These are phyloP conservation scores for Ustilaginoidea virens DNA, from an alignment of 2,329 filamentous ascomycete genomes.

Conservation along the genomic window DNA sequence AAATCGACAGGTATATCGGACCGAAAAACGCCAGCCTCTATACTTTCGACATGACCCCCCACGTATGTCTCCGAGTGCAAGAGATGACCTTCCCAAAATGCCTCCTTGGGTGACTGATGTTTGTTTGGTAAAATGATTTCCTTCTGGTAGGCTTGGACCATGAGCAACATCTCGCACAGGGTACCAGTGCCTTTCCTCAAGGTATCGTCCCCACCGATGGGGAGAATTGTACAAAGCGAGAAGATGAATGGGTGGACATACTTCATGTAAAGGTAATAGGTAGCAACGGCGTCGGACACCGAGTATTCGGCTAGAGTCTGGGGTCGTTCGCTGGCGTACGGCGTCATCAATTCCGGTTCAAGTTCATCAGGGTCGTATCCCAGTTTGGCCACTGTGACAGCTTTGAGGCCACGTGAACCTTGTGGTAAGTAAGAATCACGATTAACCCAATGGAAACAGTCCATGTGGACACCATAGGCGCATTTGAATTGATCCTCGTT, in stretches of 20 bases:
- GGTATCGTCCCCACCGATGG: slow-evolving; percentile 81
- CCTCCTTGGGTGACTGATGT: slow-evolving; percentile 75
- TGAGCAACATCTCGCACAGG: slow-evolving; percentile 97
- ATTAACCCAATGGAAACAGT: slow-evolving; percentile 98
- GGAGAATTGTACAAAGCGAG: slow-evolving; percentile 92
- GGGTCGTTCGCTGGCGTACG: slow-evolving; percentile 74
- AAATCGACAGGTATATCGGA: slow-evolving; percentile 94
- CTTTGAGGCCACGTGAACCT: slow-evolving; percentile 91
- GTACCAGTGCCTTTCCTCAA: slow-evolving; percentile 93
- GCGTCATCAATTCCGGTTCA: slow-evolving; percentile 94
- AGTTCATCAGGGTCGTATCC: slow-evolving; percentile 97
- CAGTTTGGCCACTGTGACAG: slow-evolving; percentile 92
- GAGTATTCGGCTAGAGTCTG: slow-evolving; percentile 96
- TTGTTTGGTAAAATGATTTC: slow-evolving; percentile 93
- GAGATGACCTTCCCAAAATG: slow-evolving; percentile 93
- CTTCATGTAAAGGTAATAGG: slow-evolving; percentile 99
- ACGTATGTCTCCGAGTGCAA: slow-evolving; percentile 97
- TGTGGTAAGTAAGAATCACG: slow-evolving; percentile 96
- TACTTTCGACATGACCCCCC: slow-evolving; percentile 96
- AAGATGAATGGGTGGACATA: slow-evolving; percentile 99
- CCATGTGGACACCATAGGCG: slow-evolving; percentile 94
- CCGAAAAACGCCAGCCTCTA: slow-evolving; percentile 92
- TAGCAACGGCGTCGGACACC: slow-evolving; percentile 95
- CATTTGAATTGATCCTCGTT: slow-evolving; percentile 93
- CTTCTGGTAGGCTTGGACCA: slow-evolving; percentile 93